A percentile compares a stretch with the other conserved stretches of the same genome.
Conservation (phyloP, 2,329 filamentous ascomycete species). For the Fusarium nodosum region DNA sequence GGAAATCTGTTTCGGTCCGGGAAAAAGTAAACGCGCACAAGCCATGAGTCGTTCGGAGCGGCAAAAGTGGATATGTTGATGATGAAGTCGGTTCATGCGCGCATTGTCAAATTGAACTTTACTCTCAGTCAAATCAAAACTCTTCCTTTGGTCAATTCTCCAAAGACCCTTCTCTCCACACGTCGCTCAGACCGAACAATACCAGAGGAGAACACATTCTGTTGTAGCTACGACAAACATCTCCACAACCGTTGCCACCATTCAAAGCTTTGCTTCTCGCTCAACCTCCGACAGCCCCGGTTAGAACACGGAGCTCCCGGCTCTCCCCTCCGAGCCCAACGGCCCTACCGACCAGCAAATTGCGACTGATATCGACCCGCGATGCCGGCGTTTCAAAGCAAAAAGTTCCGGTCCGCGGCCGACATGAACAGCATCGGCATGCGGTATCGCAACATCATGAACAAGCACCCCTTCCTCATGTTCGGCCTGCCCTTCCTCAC, state of each 20-base stretch:
- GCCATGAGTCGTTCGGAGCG: constrained; percentile 15
- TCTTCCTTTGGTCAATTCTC: constrained; percentile 30
- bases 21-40: constrained; percentile 45
- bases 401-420: constrained; percentile 77
- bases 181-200: background rate
- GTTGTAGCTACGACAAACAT: background rate
- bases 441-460: constrained; percentile 80
- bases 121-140: constrained; percentile 33
- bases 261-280: constrained; percentile 7
- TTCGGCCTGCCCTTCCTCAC: constrained; percentile 94
- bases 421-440: constrained; percentile 78
- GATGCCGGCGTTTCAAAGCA: constrained; percentile 72
- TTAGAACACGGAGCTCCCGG: constrained; percentile 26
- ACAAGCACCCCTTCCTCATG: constrained; percentile 86
- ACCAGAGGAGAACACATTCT: constrained; percentile 7
- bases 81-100: constrained; percentile 36
- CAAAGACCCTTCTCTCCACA: constrained; percentile 3
- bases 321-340: constrained; percentile 1
- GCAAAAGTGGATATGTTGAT: constrained; percentile 19
- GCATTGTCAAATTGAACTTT: constrained; percentile 11
- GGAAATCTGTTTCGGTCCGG: constrained; percentile 19
- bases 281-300: constrained; percentile 2
- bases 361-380: constrained; percentile 15
- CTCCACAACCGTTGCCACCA: constrained; percentile 25
- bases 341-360: constrained; percentile 11